Evolutionary conservation across 257 asterid genomes (phyloP).

Genomic region (Fraxinus cuspidata): DNA sequence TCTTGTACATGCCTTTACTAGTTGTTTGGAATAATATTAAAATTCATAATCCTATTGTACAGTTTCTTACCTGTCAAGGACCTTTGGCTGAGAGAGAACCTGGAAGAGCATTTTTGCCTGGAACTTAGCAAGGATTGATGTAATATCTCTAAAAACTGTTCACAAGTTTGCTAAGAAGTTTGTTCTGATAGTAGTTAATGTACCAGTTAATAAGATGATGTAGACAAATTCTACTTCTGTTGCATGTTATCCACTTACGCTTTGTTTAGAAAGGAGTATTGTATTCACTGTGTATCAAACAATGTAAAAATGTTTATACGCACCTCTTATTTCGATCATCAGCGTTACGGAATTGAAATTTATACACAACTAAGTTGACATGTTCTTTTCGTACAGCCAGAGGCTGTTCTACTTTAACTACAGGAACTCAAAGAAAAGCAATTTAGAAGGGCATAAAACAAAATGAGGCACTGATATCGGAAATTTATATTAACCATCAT

Average conservation of each 20-base stretch:
- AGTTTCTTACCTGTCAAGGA: conserved; percentile 16
- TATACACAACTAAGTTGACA: background rate
- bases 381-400: background rate
- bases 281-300: too few relatives aligned
- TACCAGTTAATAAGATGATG: background rate
- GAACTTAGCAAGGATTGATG: background rate
- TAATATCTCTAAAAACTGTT: background rate
- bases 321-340: background rate
- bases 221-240: background rate
- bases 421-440: background rate
- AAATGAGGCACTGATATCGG: background rate
- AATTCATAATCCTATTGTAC: background rate
- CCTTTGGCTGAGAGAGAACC: conserved; percentile 17
- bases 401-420: background rate
- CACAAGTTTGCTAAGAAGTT: background rate
- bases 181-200: background rate
- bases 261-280: background rate
- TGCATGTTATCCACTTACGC: background rate
- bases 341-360: background rate
- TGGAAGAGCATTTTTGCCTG: conserved; percentile 14
- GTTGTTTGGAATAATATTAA: too few relatives aligned
- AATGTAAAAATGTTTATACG: too few relatives aligned
- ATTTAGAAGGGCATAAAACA: background rate
- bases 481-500: background rate
- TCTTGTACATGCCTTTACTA: too few relatives aligned